Evolutionary conservation across 345 rosid species (phyloP).

Genomic region (Capsella bursapastoris): DNA sequence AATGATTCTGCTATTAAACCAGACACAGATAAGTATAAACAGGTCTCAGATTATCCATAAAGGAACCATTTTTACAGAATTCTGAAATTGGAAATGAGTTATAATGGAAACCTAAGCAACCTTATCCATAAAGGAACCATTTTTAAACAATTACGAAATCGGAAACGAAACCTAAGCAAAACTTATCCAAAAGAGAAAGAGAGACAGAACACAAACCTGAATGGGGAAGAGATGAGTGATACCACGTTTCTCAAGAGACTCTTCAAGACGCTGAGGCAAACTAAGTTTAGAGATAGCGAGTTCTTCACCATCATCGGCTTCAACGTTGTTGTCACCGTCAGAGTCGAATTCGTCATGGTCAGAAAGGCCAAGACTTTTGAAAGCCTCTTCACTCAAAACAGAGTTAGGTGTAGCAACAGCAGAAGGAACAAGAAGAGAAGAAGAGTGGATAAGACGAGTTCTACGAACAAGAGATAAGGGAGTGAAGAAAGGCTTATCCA

Average conservation of each 20-base stretch:
- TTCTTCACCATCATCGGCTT: conserved; percentile 51
- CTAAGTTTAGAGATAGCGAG: conserved; percentile 72
- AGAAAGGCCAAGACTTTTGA: conserved; percentile 63
- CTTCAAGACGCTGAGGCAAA: conserved; percentile 77
- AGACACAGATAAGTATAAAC: not conserved
- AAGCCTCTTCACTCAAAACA: conserved; percentile 87
- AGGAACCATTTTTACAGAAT: not conserved
- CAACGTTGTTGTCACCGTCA: conserved; percentile 27
- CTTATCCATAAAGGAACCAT: not conserved
- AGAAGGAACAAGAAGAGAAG: conserved; percentile 51
- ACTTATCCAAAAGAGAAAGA: not conserved
- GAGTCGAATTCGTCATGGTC: conserved; percentile 41
- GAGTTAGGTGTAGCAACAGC: conserved; percentile 83
- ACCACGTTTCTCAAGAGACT: conserved; percentile 77
- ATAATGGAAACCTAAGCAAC: not conserved
- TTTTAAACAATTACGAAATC: not conserved
- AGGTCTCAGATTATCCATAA: not conserved
- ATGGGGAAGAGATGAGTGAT: conserved; percentile 93
- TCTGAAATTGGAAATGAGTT: not conserved
- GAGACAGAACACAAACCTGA: conserved; percentile 54
- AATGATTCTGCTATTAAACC: not conserved
- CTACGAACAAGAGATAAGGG: conserved; percentile 32
- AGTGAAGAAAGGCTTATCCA: conserved; percentile 41
- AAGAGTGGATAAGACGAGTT: conserved; percentile 38
- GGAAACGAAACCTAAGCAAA: conserved; percentile 3